A percentile compares a stretch with the other conserved stretches of the same genome.
These are phyloP conservation scores for Ophiostoma novo-ulmi DNA, from an alignment of 2,329 filamentous ascomycete genomes.

Conservation along the genomic window DNA sequence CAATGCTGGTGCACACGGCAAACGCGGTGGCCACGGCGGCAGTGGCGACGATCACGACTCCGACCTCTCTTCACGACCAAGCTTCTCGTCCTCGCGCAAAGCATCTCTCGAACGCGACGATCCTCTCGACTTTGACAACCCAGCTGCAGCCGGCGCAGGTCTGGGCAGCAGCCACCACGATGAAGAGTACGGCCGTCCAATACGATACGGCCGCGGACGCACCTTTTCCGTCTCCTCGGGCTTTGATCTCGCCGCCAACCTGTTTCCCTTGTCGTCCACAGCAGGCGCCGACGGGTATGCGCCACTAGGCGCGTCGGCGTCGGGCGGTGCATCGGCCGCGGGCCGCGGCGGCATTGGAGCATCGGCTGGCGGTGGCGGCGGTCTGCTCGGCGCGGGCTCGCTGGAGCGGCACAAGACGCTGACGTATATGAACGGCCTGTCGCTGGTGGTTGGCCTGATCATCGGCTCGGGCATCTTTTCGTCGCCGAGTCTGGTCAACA, in stretches of 20 bases:
- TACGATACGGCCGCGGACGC: constrained; percentile 53
- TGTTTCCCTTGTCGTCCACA: constrained; percentile 83
- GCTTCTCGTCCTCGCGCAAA: constrained; percentile 84
- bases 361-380: constrained; percentile 47
- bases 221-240: constrained; percentile 87
- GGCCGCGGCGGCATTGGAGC: constrained; percentile 54
- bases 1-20: constrained; percentile 49
- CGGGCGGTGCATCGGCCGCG: constrained; percentile 49
- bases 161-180: not conserved
- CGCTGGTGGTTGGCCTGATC: constrained; percentile 84
- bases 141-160: constrained; percentile 40
- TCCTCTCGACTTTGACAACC: constrained; percentile 61
- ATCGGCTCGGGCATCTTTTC: constrained; percentile 73
- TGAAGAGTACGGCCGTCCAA: constrained; percentile 34
- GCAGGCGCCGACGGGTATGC: constrained; percentile 69
- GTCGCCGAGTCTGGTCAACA: constrained; percentile 57
- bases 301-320: constrained; percentile 63
- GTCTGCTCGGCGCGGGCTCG: constrained; percentile 65
- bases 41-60: constrained; percentile 40
- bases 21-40: constrained; percentile 41
- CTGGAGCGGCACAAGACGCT: constrained; percentile 93
- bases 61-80: constrained; percentile 70
- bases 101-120: constrained; percentile 85
- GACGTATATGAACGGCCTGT: constrained; percentile 89
- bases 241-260: constrained; percentile 89